Conservation (phyloP, 768 basidiomycete species). For the Amanita polypyramis region DNA sequence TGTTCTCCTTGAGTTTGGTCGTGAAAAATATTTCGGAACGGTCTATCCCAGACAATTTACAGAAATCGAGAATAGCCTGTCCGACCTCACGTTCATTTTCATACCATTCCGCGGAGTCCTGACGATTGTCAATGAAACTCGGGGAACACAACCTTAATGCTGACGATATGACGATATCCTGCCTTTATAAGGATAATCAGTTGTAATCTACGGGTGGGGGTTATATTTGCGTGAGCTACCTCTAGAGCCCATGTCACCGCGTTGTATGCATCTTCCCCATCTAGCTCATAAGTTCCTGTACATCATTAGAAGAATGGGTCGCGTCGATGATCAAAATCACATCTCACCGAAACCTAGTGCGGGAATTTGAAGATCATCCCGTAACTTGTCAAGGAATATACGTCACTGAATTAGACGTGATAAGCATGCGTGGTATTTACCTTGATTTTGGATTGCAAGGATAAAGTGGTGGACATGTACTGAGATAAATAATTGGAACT, state of each 20-base stretch:
- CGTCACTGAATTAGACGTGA: background rate
- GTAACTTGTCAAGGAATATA: background rate
- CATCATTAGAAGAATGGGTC: background rate
- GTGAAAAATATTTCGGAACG: conserved; percentile 59
- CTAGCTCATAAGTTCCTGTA: conserved; percentile 55
- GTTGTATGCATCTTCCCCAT: conserved; percentile 43
- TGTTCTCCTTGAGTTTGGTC: conserved; percentile 56
- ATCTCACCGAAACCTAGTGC: background rate
- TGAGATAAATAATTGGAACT: background rate
- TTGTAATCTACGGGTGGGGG: conserved; percentile 6
- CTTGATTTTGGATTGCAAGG: conserved; percentile 2
- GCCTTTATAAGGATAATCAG: conserved; percentile 24
- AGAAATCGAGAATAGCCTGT: conserved; percentile 47
- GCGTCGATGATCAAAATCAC: background rate
- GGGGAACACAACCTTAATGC: conserved; percentile 12
- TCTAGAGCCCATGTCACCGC: conserved; percentile 54
- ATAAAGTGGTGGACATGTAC: background rate
- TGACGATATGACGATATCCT: conserved; percentile 55
- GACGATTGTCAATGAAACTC: conserved; percentile 12
- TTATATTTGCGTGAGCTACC: conserved; percentile 22
- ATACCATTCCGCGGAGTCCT: conserved; percentile 43
- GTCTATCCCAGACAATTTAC: conserved; percentile 32
- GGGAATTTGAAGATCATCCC: background rate
- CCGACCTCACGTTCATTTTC: conserved; percentile 64
- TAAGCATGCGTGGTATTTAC: conserved; percentile 1